Conservation (phyloP, 306 rosid species). For the Gastrolobium villosum region DNA sequence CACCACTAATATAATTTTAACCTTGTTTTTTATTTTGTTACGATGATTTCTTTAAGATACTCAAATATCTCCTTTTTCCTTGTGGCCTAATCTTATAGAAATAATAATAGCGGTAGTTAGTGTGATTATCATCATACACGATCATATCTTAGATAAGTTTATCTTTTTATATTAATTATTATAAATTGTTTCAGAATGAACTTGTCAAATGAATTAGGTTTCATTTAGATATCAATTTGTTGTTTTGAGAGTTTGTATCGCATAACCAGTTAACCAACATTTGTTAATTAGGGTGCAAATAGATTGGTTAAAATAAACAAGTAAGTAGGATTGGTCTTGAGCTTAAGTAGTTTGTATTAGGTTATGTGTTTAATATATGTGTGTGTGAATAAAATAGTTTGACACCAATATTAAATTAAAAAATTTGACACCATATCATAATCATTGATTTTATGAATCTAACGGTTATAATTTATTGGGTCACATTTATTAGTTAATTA, state of each 20-base stretch:
- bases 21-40: neutral
- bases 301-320: too few species aligned
- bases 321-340: too few species aligned
- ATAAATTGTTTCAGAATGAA: neutral
- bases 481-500: too few species aligned
- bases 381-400: too few species aligned
- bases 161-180: neutral
- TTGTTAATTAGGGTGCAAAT: neutral
- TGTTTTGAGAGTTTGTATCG: neutral
- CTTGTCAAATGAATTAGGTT: neutral
- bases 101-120: constrained; percentile 15
- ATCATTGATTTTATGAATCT: too few species aligned
- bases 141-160: neutral
- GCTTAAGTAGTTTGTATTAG: too few species aligned
- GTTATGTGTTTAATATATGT: too few species aligned
- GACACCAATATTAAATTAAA: too few species aligned
- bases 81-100: neutral
- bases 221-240: neutral
- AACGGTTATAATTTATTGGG: too few species aligned
- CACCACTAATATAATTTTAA: neutral
- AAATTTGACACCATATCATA: too few species aligned
- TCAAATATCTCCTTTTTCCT: neutral
- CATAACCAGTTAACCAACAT: neutral
- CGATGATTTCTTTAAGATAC: neutral
- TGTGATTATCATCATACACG: constrained; percentile 7